Conservation (phyloP, 495 filamentous ascomycete species). For the Immersiella caudata region DNA sequence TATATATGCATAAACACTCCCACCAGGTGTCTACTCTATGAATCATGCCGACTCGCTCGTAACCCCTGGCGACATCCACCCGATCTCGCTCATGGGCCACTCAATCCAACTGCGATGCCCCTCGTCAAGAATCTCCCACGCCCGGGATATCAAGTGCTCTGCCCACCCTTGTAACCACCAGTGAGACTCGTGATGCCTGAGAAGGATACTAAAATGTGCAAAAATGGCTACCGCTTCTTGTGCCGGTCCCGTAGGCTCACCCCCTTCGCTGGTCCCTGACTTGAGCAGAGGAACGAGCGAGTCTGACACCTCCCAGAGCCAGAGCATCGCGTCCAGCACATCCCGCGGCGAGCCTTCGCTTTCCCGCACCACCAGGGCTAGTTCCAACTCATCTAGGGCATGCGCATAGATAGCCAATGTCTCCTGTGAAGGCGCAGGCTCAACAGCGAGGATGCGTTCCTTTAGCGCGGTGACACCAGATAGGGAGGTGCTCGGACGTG, state of each 20-base stretch:
- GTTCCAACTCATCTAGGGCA: conserved; percentile 39
- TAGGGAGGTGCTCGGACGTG: not conserved
- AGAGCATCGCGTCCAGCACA: conserved; percentile 41
- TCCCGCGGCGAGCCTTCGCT: conserved; percentile 27
- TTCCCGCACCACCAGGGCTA: conserved; percentile 25
- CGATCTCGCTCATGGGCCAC: conserved; percentile 39
- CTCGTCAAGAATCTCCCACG: conserved; percentile 37
- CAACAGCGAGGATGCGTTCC: conserved; percentile 14
- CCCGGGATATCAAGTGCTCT: conserved; percentile 33
- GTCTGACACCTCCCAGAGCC: conserved; percentile 41
- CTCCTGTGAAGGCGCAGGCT: conserved; percentile 6
- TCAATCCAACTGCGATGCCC: conserved; percentile 39
- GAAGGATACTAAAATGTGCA: conserved; percentile 38
- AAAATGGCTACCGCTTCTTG: conserved; percentile 44
- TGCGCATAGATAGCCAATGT: conserved; percentile 28
- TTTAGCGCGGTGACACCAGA: conserved; percentile 11
- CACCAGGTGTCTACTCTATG: not conserved
- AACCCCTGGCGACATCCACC: conserved; percentile 17
- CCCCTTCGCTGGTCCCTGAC: not conserved
- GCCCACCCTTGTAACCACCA: conserved; percentile 45
- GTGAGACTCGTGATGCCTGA: conserved; percentile 36
- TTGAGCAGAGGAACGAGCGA: conserved; percentile 38
- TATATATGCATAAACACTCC: too few species aligned
- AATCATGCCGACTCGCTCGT: not conserved
- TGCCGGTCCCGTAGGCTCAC: conserved; percentile 9